Base-by-base conservation (phyloP, 164 flowering plant genomes). In the Tinospora cordifolia region DNA sequence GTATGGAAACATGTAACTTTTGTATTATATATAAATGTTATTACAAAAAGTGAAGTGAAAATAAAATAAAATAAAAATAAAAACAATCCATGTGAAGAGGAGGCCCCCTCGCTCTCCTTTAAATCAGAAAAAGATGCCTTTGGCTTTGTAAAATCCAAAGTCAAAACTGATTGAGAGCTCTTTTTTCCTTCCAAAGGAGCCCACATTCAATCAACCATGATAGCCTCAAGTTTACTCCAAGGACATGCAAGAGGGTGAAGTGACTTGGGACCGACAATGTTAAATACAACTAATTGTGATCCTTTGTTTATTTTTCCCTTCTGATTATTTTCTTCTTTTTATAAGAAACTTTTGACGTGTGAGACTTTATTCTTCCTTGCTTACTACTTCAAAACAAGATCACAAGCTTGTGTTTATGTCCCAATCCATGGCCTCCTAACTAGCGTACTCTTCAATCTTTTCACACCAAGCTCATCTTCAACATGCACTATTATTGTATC, bases 11-110 rank as follows among this genome's bases (percentile, higher is more conserved):
- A 54, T 54, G 24, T 54, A 8, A 17, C 21, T 22, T 54, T 8
- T 54, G 60, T 21, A 54, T 54, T 54, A 54, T 51, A 51, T 54
- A 21, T 54, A 54, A 15, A 54, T 22, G n/a, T 51, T 54, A 54
- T 51, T 54, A n/a, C 60, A 54, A n/a, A 54, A 54, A 54, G 60
- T 54, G 47, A 44, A 7, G 0, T 44, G 60, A 54, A 54, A 25
- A 54, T 54, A 30, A 30, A 30, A 30, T 1, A 30, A 30, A 30
- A 30, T 30, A 30, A 30, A 30, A 30, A 30, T 30, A 64, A 57
- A 78, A 54, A 81, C 83, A 81, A 62, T 47, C 79, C 83, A 81
- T 78, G 83, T 81, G 83, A 74, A 73, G 21, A 66, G 78, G 74
- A 30, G 36, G 36, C 36, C 36, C 63, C 47, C 66, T 63, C n/a